Conservation (phyloP, 139 green algal species). For the Tetraselmis chui region DNA sequence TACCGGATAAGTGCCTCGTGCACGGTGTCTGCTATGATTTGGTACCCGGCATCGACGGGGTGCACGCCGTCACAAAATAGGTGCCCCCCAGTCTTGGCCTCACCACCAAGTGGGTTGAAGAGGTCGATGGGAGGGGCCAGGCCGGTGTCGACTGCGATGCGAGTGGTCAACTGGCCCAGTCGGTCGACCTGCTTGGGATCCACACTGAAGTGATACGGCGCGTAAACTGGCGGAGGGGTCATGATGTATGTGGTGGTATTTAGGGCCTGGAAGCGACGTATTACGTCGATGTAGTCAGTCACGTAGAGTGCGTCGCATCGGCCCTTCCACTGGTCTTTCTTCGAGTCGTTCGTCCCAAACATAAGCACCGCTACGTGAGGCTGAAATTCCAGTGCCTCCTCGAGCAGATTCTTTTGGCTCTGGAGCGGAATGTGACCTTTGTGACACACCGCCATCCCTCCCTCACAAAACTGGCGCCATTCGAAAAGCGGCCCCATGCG, state of each 20-base stretch:
- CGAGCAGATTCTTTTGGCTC: background rate
- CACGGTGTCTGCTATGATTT: background rate
- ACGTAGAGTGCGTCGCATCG: background rate
- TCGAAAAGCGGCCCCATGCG: background rate
- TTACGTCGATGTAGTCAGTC: background rate
- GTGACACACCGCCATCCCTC: background rate
- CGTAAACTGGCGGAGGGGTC: background rate
- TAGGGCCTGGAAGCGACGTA: background rate
- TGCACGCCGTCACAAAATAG: background rate
- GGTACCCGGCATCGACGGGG: background rate
- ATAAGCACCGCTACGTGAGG: background rate
- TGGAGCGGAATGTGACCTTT: background rate
- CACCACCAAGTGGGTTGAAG: background rate
- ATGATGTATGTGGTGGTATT: background rate
- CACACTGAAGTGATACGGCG: background rate
- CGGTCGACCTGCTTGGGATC: background rate
- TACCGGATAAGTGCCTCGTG: background rate
- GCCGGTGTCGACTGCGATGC: background rate
- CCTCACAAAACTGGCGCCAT: background rate
- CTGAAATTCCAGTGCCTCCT: background rate
- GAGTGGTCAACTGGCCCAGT: background rate
- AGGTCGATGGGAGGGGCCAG: background rate
- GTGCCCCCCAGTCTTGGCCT: background rate
- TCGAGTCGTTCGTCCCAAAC: background rate
- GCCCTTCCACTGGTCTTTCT: background rate